A percentile compares a stretch with the other conserved stretches of the same genome.
These are phyloP conservation scores for Coemansia sp. DNA, from an alignment of 371 early-diverging fungal species.

Conservation along the genomic window DNA sequence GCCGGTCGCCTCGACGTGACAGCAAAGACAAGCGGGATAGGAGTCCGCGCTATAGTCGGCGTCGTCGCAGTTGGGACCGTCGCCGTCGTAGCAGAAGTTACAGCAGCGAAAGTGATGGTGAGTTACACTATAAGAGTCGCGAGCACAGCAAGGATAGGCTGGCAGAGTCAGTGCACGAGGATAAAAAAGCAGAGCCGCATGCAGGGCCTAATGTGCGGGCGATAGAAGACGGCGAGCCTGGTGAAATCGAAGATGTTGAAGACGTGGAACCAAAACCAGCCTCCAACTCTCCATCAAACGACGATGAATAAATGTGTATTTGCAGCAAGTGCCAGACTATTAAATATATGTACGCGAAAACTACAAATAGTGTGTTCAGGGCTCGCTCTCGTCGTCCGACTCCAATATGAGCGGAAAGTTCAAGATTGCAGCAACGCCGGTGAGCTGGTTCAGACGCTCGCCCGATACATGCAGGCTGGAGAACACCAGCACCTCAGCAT, in stretches of 20 bases:
- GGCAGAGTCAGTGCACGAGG: not conserved
- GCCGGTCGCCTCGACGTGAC: slow-evolving; percentile 10
- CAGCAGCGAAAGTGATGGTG: slow-evolving; percentile 1
- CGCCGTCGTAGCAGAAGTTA: slow-evolving; percentile 26
- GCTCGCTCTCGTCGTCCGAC: slow-evolving; percentile 24
- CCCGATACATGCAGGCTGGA: slow-evolving; percentile 92
- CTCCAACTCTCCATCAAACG: too few species aligned
- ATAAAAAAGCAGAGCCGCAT: not conserved
- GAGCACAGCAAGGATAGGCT: not conserved
- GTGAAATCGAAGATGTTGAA: slow-evolving; percentile 45
- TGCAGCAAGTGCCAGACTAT: not conserved
- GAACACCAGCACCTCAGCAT: slow-evolving; percentile 84
- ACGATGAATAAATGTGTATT: not conserved
- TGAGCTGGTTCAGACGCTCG: slow-evolving; percentile 89
- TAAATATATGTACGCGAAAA: not conserved
- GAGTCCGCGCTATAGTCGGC: not conserved
- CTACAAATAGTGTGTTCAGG: not conserved
- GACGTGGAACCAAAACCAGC: slow-evolving; percentile 15
- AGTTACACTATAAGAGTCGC: not conserved
- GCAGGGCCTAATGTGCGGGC: slow-evolving; percentile 3
- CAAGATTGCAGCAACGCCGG: slow-evolving; percentile 93
- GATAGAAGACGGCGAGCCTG: slow-evolving; percentile 47
- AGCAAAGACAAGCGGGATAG: not conserved
- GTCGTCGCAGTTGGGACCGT: not conserved
- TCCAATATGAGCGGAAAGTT: slow-evolving; percentile 64